phyloP scores from a whole-genome alignment of 495 filamentous ascomycete species.

The Staphylotrichum tortipilum region DNA sequence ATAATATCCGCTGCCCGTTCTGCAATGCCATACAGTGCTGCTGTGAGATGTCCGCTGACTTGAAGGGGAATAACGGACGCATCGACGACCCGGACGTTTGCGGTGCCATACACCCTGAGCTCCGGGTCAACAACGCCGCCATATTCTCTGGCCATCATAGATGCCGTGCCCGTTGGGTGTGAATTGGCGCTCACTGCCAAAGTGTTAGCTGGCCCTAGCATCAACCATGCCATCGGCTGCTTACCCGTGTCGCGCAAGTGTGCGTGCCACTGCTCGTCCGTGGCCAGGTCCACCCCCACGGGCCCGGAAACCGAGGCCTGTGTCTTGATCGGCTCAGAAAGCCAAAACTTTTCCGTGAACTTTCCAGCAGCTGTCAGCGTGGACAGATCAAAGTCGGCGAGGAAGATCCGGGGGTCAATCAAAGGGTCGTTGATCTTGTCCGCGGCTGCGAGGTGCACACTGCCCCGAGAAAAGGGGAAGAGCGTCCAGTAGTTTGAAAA shows the following conservation, averaged over 20 bases:
- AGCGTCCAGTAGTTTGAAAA: neutral
- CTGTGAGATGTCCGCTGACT: neutral
- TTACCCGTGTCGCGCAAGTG: neutral
- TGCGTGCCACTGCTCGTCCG: neutral
- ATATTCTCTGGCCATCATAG: neutral
- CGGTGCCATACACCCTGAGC: neutral
- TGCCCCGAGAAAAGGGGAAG: neutral
- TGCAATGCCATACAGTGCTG: neutral
- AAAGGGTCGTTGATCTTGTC: neutral
- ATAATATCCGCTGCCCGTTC: neutral
- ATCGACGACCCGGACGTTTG: slow-evolving; percentile 1
- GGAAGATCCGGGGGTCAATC: neutral
- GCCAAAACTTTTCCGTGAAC: neutral
- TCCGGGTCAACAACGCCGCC: neutral
- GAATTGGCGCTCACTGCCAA: neutral
- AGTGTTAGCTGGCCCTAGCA: neutral
- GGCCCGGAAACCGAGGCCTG: neutral
- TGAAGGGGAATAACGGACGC: neutral
- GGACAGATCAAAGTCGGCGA: neutral
- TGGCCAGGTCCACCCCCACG: neutral
- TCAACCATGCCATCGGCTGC: neutral
- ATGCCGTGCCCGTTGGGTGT: neutral
- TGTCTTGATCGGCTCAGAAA: neutral
- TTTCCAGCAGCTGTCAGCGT: neutral
- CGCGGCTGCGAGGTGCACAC: neutral